Evolutionary conservation across 2,329 filamentous ascomycete genomes (phyloP).

Genomic region (Colletotrichum ledebouriae): DNA sequence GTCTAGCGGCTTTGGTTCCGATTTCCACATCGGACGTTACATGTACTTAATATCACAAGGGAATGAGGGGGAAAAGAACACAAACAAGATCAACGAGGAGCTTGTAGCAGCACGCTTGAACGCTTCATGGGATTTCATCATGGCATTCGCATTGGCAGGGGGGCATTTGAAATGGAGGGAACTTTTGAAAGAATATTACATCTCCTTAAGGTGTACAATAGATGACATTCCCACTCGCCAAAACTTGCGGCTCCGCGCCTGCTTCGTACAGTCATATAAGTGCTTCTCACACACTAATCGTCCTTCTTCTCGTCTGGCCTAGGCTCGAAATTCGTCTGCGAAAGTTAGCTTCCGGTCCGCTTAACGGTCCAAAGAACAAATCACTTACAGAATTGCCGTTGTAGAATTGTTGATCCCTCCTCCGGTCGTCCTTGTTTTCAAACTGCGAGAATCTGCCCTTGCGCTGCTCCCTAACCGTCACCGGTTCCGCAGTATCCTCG

Average conservation of each 20-base stretch:
- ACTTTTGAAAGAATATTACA: conserved; percentile 27
- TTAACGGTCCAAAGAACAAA: not conserved
- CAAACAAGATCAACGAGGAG: not conserved
- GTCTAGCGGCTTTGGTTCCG: not conserved
- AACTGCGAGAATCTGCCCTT: conserved; percentile 53
- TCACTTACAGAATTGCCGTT: conserved; percentile 87
- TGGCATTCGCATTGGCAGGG: conserved; percentile 28
- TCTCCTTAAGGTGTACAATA: conserved; percentile 42
- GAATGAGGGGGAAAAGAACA: conserved; percentile 6
- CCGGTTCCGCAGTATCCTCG: conserved; percentile 41
- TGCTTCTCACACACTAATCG: not conserved
- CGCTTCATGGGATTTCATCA: conserved; percentile 22
- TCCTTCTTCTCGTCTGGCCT: conserved; percentile 67
- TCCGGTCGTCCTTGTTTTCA: conserved; percentile 65
- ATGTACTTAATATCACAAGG: conserved; percentile 36
- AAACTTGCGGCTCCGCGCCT: not conserved
- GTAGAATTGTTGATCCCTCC: conserved; percentile 79
- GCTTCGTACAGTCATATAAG: not conserved
- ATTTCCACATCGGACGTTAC: conserved; percentile 9
- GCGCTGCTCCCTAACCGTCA: conserved; percentile 46
- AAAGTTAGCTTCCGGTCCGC: conserved; percentile 46
- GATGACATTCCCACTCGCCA: conserved; percentile 40
- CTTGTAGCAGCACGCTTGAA: not conserved
- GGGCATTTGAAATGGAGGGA: conserved; percentile 22
- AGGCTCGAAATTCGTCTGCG: conserved; percentile 78